Percentiles rank a stretch among this genome's conserved stretches.
Evolutionary conservation across 495 filamentous ascomycete genomes (phyloP).

Genomic region (Aspergillus incahuasiensis): DNA sequence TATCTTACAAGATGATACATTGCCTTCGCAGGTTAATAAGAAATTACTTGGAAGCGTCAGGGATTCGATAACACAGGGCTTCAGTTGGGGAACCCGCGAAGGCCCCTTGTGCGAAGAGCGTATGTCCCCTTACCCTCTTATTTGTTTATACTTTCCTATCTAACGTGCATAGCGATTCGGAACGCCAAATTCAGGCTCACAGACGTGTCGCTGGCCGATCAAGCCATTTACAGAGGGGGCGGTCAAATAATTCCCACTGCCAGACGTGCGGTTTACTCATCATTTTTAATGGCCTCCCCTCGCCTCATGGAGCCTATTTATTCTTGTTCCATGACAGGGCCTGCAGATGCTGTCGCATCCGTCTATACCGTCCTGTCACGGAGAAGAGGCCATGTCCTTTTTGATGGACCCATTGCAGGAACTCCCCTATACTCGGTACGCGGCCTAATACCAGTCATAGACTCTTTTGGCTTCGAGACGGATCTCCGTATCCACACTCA

Average conservation of each 20-base stretch:
- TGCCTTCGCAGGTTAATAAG: slow-evolving; percentile 85
- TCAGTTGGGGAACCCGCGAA: slow-evolving; percentile 92
- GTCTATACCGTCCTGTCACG: slow-evolving; percentile 90
- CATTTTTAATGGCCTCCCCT: slow-evolving; percentile 94
- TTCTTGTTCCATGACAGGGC: slow-evolving; percentile 84
- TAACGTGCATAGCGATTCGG: slow-evolving; percentile 64
- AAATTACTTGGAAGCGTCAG: slow-evolving; percentile 81
- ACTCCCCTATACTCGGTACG: slow-evolving; percentile 91
- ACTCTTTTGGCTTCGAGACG: slow-evolving; percentile 96
- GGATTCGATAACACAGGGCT: slow-evolving; percentile 90
- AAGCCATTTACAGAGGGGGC: slow-evolving; percentile 89
- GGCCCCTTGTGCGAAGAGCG: slow-evolving; percentile 97
- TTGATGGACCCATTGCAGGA: slow-evolving; percentile 88
- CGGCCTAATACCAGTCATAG: slow-evolving; percentile 90
- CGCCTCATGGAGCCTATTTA: slow-evolving; percentile 96
- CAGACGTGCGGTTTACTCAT: slow-evolving; percentile 85
- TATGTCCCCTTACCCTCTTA: slow-evolving; percentile 44
- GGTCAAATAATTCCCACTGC: slow-evolving; percentile 97
- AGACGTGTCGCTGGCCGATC: slow-evolving; percentile 78
- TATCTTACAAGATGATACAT: slow-evolving; percentile 92
- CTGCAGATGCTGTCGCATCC: slow-evolving; percentile 80
- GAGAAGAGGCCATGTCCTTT: slow-evolving; percentile 85
- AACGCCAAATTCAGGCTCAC: slow-evolving; percentile 95
- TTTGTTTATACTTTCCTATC: slow-evolving; percentile 1
- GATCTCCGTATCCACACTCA: slow-evolving; percentile 95